phyloP scores from a whole-genome alignment of 352 stramenopile genomes.

The Elongisporangium undulatum region DNA sequence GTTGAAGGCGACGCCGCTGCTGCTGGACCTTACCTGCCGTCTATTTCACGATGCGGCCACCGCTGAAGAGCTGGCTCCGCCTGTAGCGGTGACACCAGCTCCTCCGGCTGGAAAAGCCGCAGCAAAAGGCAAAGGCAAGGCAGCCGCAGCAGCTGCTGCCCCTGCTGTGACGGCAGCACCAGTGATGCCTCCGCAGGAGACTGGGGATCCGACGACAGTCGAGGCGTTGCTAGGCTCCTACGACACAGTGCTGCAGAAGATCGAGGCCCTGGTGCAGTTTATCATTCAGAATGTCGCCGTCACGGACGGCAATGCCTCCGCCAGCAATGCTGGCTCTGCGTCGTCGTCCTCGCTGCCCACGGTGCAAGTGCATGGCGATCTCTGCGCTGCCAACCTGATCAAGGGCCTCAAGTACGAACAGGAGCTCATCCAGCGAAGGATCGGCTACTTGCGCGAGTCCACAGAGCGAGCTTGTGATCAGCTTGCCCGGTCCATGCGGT shows the following conservation, averaged over 20 bases:
- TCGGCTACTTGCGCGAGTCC: constrained; percentile 42
- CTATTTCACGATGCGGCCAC: constrained; percentile 33
- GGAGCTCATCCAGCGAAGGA: constrained; percentile 37
- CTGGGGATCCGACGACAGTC: constrained; percentile 21
- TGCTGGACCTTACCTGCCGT: constrained; percentile 28
- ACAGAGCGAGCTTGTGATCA: constrained; percentile 41
- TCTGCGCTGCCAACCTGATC: constrained; percentile 42
- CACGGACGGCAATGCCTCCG: constrained; percentile 11
- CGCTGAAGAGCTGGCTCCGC: constrained; percentile 8
- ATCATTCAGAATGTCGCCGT: constrained; percentile 9
- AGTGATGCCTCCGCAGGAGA: constrained; percentile 5
- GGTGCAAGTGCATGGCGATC: constrained; percentile 15
- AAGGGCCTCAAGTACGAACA: constrained; percentile 63
- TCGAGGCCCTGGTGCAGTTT: constrained; percentile 34
- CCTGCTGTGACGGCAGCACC: constrained; percentile 13
- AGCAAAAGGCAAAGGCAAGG: constrained; percentile 37
- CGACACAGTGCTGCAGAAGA: constrained; percentile 37
- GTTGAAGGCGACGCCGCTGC: constrained; percentile 14
- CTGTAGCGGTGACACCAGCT: constrained; percentile 5
- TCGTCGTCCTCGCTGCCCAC: constrained; percentile 1
- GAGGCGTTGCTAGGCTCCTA: constrained; percentile 41
- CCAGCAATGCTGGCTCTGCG: not conserved
- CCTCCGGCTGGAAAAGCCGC: constrained; percentile 18
- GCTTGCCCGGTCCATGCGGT: constrained; percentile 34
- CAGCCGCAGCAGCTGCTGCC: constrained; percentile 9